Conservation (phyloP, 345 rosid genomes). For the Citrus maxima region DNA sequence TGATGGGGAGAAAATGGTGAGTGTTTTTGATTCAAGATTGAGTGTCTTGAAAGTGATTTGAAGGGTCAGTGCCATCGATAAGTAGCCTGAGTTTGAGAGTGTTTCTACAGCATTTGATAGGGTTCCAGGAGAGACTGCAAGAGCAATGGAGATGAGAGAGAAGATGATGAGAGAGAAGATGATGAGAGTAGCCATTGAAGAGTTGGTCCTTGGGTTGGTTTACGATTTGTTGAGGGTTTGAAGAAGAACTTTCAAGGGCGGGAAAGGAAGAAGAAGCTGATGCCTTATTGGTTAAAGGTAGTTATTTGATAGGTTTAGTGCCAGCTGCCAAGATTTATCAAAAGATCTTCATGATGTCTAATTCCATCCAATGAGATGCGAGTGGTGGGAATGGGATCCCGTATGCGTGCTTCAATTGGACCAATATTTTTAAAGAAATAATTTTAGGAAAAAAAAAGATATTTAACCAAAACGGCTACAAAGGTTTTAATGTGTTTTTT, state of each 20-base stretch:
- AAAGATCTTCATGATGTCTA: neutral
- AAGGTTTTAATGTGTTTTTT: too few species aligned
- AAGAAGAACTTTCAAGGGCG: neutral
- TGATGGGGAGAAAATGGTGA: slow-evolving; percentile 42
- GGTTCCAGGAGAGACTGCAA: slow-evolving; percentile 13
- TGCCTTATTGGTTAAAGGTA: neutral
- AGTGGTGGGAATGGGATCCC: too few species aligned
- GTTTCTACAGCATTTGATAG: slow-evolving; percentile 26
- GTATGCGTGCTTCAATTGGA: too few species aligned
- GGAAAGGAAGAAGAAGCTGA: neutral
- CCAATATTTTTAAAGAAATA: too few species aligned
- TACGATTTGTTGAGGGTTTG: neutral
- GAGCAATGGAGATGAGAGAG: slow-evolving; percentile 1
- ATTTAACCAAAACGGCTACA: too few species aligned
- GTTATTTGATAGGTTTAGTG: neutral
- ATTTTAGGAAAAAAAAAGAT: too few species aligned
- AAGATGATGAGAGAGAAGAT: slow-evolving; percentile 2
- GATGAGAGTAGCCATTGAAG: slow-evolving; percentile 7
- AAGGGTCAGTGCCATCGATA: slow-evolving; percentile 47
- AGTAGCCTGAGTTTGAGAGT: slow-evolving; percentile 37
- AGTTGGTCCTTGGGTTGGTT: neutral
- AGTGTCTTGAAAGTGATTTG: slow-evolving; percentile 26
- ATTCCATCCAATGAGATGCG: too few species aligned
- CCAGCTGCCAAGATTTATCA: neutral
- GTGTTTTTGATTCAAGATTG: slow-evolving; percentile 22